Percentiles rank a stretch among this genome's conserved stretches.
These are phyloP conservation scores for Truncatella angustata DNA, from an alignment of 2,329 filamentous ascomycete genomes.

Conservation along the genomic window DNA sequence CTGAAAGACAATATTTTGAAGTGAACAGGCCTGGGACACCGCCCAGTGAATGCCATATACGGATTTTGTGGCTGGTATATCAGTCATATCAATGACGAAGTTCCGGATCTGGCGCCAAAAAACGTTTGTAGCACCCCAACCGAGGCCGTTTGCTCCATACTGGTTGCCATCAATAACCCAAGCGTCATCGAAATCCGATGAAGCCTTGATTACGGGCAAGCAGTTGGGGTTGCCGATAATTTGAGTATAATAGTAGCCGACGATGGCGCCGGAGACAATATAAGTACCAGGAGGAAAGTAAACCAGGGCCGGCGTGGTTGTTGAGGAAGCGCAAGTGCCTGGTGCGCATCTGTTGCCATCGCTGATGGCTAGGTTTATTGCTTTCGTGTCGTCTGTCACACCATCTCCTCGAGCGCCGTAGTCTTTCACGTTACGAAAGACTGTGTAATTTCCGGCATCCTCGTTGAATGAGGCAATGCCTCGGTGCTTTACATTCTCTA, in stretches of 20 bases:
- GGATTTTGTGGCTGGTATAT: slow-evolving; percentile 41
- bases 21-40: slow-evolving; percentile 60
- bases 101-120: slow-evolving; percentile 58
- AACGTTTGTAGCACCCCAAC: slow-evolving; percentile 52
- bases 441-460: slow-evolving; percentile 27
- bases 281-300: slow-evolving; percentile 58
- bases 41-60: slow-evolving; percentile 66
- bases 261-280: slow-evolving; percentile 65
- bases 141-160: slow-evolving; percentile 40
- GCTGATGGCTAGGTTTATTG: slow-evolving; percentile 34
- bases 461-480: slow-evolving; percentile 32
- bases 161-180: slow-evolving; percentile 46
- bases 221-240: slow-evolving; percentile 46
- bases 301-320: slow-evolving; percentile 27
- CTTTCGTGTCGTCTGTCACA: slow-evolving; percentile 32
- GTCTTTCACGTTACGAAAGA: slow-evolving; percentile 35
- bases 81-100: slow-evolving; percentile 54
- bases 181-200: slow-evolving; percentile 43
- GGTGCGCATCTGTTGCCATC: slow-evolving; percentile 25
- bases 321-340: slow-evolving; percentile 21
- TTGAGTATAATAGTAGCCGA: slow-evolving; percentile 78
- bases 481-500: slow-evolving; percentile 29
- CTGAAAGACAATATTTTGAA: slow-evolving; percentile 57
- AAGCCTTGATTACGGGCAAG: slow-evolving; percentile 53
- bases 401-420: slow-evolving; percentile 33